phyloP scores from a whole-genome alignment of 257 asterid genomes.

The Penstemon barbatus region DNA sequence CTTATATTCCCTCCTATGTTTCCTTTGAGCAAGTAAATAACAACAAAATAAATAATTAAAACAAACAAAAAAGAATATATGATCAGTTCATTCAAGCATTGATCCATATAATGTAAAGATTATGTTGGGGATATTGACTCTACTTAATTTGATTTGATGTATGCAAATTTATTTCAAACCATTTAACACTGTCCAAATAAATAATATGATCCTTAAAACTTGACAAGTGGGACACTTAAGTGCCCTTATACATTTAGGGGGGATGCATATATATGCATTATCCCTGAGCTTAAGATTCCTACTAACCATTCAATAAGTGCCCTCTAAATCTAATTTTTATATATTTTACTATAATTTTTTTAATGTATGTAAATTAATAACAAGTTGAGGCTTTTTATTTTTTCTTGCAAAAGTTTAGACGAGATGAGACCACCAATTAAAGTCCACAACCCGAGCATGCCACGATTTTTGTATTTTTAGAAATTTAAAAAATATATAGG shows the following conservation, averaged over 20 bases:
- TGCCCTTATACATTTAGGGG: conserved; percentile 34
- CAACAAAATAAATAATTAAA: conserved; percentile 18
- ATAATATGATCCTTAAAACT: conserved; percentile 37
- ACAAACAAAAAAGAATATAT: conserved; percentile 27
- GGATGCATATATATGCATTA: conserved; percentile 33
- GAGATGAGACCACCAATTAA: too few species aligned
- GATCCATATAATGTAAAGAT: conserved; percentile 22
- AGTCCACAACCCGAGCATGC: too few species aligned
- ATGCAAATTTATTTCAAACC: conserved; percentile 29
- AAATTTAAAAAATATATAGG: too few species aligned
- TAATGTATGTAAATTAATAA: too few species aligned
- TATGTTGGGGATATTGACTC: conserved; percentile 33
- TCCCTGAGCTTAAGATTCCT: conserved; percentile 27
- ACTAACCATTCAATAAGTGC: conserved; percentile 27
- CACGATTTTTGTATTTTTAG: too few species aligned
- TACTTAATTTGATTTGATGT: conserved; percentile 35
- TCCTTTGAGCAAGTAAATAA: conserved; percentile 4
- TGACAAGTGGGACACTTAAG: conserved; percentile 40
- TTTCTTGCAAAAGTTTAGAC: too few species aligned
- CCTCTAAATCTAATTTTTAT: conserved; percentile 18
- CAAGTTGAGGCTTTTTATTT: too few species aligned
- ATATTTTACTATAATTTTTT: not conserved
- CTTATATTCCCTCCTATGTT: conserved; percentile 24
- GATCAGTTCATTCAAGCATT: not conserved
- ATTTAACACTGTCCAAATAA: conserved; percentile 37